These are phyloP conservation scores for Lathyrus sativus DNA, from an alignment of 306 rosid species.

Conservation along the genomic window DNA sequence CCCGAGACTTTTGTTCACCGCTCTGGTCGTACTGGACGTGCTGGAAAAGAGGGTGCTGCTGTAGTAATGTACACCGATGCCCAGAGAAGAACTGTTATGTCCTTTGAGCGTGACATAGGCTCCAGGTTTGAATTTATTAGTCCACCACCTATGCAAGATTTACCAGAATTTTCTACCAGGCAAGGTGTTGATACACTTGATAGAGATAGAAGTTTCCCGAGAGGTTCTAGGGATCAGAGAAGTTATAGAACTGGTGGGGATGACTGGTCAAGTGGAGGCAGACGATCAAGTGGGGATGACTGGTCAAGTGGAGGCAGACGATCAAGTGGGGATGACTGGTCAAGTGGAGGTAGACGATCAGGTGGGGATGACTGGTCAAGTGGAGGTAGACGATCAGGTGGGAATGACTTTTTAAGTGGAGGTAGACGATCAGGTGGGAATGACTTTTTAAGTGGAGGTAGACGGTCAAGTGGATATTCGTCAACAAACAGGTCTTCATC, in stretches of 20 bases:
- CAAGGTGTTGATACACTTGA: slow-evolving; percentile 73
- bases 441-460: slow-evolving; percentile 72
- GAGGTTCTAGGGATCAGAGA: slow-evolving; percentile 52
- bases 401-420: slow-evolving; percentile 71
- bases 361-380: slow-evolving; percentile 70
- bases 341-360: slow-evolving; percentile 64
- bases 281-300: slow-evolving; percentile 43
- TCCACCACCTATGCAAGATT: slow-evolving; percentile 68
- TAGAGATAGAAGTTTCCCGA: slow-evolving; percentile 55
- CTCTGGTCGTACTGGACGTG: slow-evolving; percentile 99
- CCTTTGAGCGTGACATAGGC: slow-evolving; percentile 92
- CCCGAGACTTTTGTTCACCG: slow-evolving; percentile 98
- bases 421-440: slow-evolving; percentile 61
- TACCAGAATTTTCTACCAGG: slow-evolving; percentile 78
- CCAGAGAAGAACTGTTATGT: slow-evolving; percentile 87
- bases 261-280: slow-evolving; percentile 78
- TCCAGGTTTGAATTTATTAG: slow-evolving; percentile 75
- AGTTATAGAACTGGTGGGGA: slow-evolving; percentile 64
- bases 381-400: slow-evolving; percentile 63
- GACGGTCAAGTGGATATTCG: slow-evolving; percentile 62
- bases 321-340: slow-evolving; percentile 74
- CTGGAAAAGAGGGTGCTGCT: slow-evolving; percentile 86
- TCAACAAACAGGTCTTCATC: slow-evolving; percentile 59
- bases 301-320: neutral
- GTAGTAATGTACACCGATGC: slow-evolving; percentile 74